Conservation (phyloP, 2,329 filamentous ascomycete genomes). For the Diaporthe humulicola region DNA sequence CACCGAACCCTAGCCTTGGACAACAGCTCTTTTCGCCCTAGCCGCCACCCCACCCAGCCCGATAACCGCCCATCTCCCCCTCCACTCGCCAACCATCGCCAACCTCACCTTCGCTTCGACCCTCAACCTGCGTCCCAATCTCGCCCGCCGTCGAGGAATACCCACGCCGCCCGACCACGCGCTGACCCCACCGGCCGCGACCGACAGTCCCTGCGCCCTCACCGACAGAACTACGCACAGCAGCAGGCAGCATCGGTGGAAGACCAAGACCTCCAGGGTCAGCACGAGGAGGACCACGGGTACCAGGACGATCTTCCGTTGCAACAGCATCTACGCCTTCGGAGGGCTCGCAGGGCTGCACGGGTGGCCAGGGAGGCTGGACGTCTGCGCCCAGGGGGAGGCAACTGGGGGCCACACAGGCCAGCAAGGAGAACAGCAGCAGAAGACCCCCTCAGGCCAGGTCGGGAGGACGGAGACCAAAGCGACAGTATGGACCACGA, state of each 20-base stretch:
- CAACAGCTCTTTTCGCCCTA: neutral
- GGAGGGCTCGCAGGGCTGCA: conserved; percentile 31
- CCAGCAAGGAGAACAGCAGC: conserved; percentile 7
- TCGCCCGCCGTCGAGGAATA: neutral
- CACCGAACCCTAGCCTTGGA: neutral
- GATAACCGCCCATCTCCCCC: neutral
- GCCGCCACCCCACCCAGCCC: neutral
- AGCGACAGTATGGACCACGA: conserved; percentile 32
- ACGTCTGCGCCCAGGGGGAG: neutral
- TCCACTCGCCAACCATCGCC: neutral
- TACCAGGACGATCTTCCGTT: neutral
- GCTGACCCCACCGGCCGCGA: neutral
- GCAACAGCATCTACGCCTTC: conserved; percentile 12
- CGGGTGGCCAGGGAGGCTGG: conserved; percentile 27
- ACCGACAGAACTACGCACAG: neutral
- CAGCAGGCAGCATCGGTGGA: neutral
- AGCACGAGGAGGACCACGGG: neutral
- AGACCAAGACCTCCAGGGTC: neutral
- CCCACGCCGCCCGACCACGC: neutral
- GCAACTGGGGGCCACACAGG: neutral
- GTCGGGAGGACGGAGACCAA: neutral
- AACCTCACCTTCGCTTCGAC: neutral
- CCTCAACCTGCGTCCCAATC: neutral
- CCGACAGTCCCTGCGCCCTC: neutral
- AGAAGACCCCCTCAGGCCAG: neutral